Base-by-base conservation (phyloP, 768 basidiomycete genomes). In the Tulasnella sp. region DNA sequence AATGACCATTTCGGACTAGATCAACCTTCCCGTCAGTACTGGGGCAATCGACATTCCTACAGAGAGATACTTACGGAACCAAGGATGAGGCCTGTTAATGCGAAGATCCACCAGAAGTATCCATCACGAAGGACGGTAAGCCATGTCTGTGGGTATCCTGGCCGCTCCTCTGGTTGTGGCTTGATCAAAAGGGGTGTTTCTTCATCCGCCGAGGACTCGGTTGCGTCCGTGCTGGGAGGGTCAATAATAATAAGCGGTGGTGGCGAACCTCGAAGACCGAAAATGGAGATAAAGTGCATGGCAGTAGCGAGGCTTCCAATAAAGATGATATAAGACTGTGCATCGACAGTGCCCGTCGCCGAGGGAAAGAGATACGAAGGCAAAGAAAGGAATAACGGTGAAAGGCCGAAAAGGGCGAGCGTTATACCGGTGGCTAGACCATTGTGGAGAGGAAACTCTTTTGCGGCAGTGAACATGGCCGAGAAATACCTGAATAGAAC, bases 401-500 rank as follows among this genome's bases (percentile, higher is more conserved):
- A 96, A 46, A 95, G 88, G n/a, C 94, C 93, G 83, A 94, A 95
- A 34, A 94, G 86, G 2, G 93, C 90, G 88, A 91, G 91, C 83
- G 89, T 92, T 14, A 87, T 60, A 2, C 83, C 83, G 22, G 79
- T 83, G 18, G 82, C 82, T 9, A 83, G 60, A 9, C 83, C 83
- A 28, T 77, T 77, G 46, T 80, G 48, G 24, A 37, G 42, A 46
- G 82, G 82, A 50, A 81, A 81, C 58, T 76, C 94, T 85, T 90
- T 91, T 3, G 93, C 92, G 0, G 94, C 93, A 14, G 93, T 89
- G 84, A 96, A 95, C 20, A 95, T 85, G 9, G 90, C 89, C 0
- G 93, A 93, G 83, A 95, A 94, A 82, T 91, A 94, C 40, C 89
- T 89, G 79, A 22, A 69, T 22, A 69, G 28, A 31, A 76, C 89